Evolutionary conservation across 1,139 yeast genomes (phyloP).

Genomic region (Kodamaea suecica): DNA sequence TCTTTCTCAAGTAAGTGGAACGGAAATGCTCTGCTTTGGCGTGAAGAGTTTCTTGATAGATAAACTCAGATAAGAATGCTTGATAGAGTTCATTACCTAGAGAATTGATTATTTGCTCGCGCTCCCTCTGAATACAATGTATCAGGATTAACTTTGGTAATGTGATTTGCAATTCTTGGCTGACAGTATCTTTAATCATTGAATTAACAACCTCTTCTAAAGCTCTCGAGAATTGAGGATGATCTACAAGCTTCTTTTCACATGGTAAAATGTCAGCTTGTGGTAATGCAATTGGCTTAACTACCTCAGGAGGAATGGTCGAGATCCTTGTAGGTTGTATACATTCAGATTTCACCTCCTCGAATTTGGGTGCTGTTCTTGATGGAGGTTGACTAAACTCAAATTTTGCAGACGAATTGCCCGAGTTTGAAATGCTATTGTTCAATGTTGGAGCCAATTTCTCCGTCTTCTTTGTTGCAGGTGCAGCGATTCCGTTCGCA

Average conservation of each 20-base stretch:
- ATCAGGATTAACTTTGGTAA: constrained; percentile 24
- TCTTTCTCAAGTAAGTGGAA: constrained; percentile 22
- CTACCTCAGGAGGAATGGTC: background rate
- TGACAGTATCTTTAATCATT: constrained; percentile 30
- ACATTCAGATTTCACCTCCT: too few relatives aligned
- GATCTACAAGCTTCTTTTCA: constrained; percentile 17
- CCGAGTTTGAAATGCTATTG: too few relatives aligned
- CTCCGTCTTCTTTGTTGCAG: too few relatives aligned
- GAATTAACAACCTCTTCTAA: constrained; percentile 24
- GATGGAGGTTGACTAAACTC: too few relatives aligned
- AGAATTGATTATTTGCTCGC: constrained; percentile 29
- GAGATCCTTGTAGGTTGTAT: constrained; percentile 6
- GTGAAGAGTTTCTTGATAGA: constrained; percentile 42
- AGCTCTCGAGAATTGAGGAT: constrained; percentile 19
- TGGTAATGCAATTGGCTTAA: constrained; percentile 6
- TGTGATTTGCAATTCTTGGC: constrained; percentile 26
- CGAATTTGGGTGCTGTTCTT: too few relatives aligned
- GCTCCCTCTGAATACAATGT: constrained; percentile 22
- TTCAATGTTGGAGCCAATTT: too few relatives aligned
- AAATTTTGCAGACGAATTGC: too few relatives aligned
- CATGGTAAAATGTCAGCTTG: constrained; percentile 7
- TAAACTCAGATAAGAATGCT: constrained; percentile 59
- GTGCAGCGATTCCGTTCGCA: too few relatives aligned
- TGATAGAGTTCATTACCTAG: constrained; percentile 49
- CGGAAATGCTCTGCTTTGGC: constrained; percentile 38